Evolutionary conservation across 495 filamentous ascomycete species (phyloP), one percentile per base, ranked within the genome.

Genomic region (Friedmanniomyces simplex): DNA sequence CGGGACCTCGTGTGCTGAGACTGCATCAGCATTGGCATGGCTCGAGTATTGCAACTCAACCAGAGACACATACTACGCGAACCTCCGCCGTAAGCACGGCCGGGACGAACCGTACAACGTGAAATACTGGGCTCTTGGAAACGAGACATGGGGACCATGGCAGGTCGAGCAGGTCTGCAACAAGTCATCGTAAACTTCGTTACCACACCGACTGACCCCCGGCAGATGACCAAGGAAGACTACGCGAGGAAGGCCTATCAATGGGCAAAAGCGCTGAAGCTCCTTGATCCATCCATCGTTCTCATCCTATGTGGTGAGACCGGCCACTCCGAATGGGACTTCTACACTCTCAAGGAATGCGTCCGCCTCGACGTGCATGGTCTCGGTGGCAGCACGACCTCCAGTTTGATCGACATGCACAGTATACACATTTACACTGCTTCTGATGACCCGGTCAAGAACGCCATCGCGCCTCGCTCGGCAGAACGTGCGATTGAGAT

Each of bases 21-120:
- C n/a, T 47, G 20, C 20, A 11, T 12, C 26, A 71, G 69, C 69
- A 22, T 72, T 91, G 50, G 85, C 73, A 11, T 91, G 86, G 87
- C 73, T 89, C 32, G 87, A 91, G 63, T 91, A 91, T 69, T 89
- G 87, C 73, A 89, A 89, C 65, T 80, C 81, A 36, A 78, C 75
- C 8, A 73, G 76, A 32, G 76, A 91, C 67, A 91, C 86, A 13
- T 77, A 88, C 72, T 89, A 87, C 69, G 87, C 86, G 50, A 89
- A 89, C 66, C 70, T 88, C 47, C 79, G 86, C 18, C 76, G 87
- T 16, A 78, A 82, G 60, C 83, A 89, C 67, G 87, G 87, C 1
- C 79, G 75, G 21, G 73, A 82, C 52, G 77, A 88, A 66, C 87
- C 87, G 6, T 89, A 89, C 68, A 79, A 81, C 73, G 78, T 82